These are phyloP conservation scores for Tetradesmus obliquus DNA, from an alignment of 139 green algal genomes.

Conservation along the genomic window DNA sequence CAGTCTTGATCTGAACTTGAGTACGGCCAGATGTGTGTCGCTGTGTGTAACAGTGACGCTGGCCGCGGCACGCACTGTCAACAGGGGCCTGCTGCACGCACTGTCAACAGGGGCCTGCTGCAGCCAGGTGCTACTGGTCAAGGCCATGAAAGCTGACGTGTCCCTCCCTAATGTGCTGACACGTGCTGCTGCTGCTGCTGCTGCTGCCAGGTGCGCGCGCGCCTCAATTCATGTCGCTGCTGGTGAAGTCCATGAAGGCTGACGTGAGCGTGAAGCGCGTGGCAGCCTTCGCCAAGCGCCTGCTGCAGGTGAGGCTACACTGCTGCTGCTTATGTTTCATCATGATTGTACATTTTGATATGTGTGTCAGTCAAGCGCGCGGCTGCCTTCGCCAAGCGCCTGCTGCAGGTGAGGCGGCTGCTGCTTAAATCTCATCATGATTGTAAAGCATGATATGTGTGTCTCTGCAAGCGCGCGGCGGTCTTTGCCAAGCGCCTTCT, in stretches of 20 bases:
- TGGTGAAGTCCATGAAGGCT: conserved; percentile 85
- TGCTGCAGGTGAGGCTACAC: conserved; percentile 82
- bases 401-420: conserved; percentile 84
- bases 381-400: conserved; percentile 91
- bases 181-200: background rate
- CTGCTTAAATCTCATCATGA: background rate
- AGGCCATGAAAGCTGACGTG: conserved; percentile 79
- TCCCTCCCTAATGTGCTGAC: conserved; percentile 14
- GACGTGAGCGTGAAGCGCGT: conserved; percentile 81
- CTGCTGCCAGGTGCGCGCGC: conserved; percentile 31
- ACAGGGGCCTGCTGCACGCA: background rate
- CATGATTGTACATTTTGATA: background rate
- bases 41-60: no score
- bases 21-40: no score
- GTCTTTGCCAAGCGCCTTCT: conserved; percentile 95
- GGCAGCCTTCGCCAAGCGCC: conserved; percentile 91
- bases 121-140: conserved; percentile 79
- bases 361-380: conserved; percentile 59
- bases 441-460: background rate
- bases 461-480: conserved; percentile 64
- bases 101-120: background rate
- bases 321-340: background rate
- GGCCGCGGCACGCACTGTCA: no score
- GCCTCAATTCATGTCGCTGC: conserved; percentile 88
- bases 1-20: no score